phyloP scores from a whole-genome alignment of 2,329 filamentous ascomycete genomes.

The Stemphylium lycopersici region DNA sequence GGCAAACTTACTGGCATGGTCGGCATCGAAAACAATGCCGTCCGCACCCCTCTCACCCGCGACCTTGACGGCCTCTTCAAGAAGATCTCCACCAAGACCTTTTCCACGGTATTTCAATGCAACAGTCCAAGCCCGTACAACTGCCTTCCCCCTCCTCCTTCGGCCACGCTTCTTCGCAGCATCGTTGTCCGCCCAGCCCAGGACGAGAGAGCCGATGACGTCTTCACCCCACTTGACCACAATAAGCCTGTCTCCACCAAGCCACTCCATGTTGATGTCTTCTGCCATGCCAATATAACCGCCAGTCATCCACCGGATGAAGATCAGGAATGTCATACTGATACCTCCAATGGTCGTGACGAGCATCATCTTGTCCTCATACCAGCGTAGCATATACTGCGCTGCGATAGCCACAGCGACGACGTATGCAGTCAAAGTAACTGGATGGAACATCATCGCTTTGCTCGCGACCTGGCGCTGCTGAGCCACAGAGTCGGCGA shows the following conservation, averaged over 20 bases:
- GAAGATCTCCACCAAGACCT: conserved; percentile 73
- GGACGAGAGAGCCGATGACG: conserved; percentile 72
- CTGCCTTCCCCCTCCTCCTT: conserved; percentile 66
- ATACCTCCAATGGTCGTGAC: conserved; percentile 66
- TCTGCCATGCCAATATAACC: conserved; percentile 70
- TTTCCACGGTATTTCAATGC: conserved; percentile 69
- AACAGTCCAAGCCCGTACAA: conserved; percentile 85
- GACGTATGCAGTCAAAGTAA: conserved; percentile 48
- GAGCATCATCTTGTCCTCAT: conserved; percentile 61
- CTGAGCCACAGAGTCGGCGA: conserved; percentile 83
- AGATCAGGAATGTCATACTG: conserved; percentile 67
- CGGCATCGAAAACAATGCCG: conserved; percentile 73
- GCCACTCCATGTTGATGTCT: conserved; percentile 66
- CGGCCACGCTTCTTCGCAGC: conserved; percentile 52
- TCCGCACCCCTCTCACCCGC: conserved; percentile 72
- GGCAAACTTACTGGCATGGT: conserved; percentile 73
- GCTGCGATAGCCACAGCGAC: conserved; percentile 48
- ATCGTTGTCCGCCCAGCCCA: conserved; percentile 66
- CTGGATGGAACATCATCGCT: conserved; percentile 56
- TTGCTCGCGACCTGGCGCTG: conserved; percentile 73
- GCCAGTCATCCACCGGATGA: conserved; percentile 64
- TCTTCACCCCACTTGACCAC: conserved; percentile 71
- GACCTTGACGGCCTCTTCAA: conserved; percentile 73
- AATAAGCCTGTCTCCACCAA: conserved; percentile 59
- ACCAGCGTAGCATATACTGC: conserved; percentile 49